Base-by-base conservation (phyloP, 768 basidiomycete genomes). In the Hypsizygus marmoreus region DNA sequence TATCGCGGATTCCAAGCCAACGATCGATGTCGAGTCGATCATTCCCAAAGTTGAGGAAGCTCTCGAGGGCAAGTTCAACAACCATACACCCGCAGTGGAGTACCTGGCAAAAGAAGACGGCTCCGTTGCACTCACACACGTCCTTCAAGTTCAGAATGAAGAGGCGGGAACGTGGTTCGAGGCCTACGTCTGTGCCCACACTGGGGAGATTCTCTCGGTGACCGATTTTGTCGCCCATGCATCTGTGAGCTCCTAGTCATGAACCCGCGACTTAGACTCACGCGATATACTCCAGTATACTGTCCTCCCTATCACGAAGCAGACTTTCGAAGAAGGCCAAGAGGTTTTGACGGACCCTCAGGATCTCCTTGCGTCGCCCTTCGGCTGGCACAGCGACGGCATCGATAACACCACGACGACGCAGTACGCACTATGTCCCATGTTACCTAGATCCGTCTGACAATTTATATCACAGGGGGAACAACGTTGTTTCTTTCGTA, bases 361-460 rank as follows among this genome's bases (percentile, higher is more conserved):
- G 61, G 79, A 83, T 58, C 50, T 54, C 6, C 48, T 61, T 17
- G 69, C 76, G 0, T 82, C 79, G 17, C 78, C 77, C 5, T 49
- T 66, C 12, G 81, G 80, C 9, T 81, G 80, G 81, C 76, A 36
- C n/a, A n/a, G n/a, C n/a, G n/a, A n/a, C n/a, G n/a, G n/a, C n/a
- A n/a, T n/a, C n/a, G n/a, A n/a, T n/a, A n/a, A n/a, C n/a, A n/a
- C n/a, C n/a, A n/a, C n/a, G n/a, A n/a, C n/a, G n/a, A n/a, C n/a
- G n/a, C n/a, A n/a, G n/a, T n/a, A n/a, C n/a, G n/a, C n/a, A n/a
- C n/a, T n/a, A n/a, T n/a, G n/a, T n/a, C n/a, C n/a, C n/a, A n/a
- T n/a, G n/a, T n/a, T n/a, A n/a, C n/a, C n/a, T n/a, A n/a, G n/a
- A n/a, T n/a, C n/a, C n/a, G n/a, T n/a, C n/a, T n/a, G n/a, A n/a